These are phyloP conservation scores for Neobulgaria alba DNA, from an alignment of 2,329 filamentous ascomycete genomes.

Conservation along the genomic window DNA sequence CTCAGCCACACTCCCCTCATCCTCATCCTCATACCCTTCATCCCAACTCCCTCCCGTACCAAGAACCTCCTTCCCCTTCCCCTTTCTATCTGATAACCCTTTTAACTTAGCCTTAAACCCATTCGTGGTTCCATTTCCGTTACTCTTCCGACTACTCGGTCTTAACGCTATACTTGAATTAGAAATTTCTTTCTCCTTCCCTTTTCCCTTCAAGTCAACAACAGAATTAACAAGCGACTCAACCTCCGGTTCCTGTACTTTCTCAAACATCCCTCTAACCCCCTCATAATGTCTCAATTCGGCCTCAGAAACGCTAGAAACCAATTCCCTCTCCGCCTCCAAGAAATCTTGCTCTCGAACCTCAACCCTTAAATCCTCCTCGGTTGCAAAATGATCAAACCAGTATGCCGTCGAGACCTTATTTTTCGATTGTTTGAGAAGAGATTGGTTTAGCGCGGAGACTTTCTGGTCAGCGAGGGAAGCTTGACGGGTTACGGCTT, in stretches of 20 bases:
- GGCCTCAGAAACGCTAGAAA: constrained; percentile 88
- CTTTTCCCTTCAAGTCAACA: constrained; percentile 8
- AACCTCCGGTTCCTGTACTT: constrained; percentile 33
- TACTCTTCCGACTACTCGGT: constrained; percentile 10
- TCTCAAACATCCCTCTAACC: constrained; percentile 78
- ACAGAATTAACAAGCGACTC: neutral
- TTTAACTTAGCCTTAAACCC: neutral
- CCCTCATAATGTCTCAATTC: constrained; percentile 86
- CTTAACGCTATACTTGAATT: constrained; percentile 4
- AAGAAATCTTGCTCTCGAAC: constrained; percentile 86
- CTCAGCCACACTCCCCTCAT: constrained; percentile 16
- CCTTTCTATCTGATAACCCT: constrained; percentile 20
- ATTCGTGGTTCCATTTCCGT: constrained; percentile 7
- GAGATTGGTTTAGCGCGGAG: constrained; percentile 50
- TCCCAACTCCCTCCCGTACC: constrained; percentile 29
- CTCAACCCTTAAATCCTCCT: constrained; percentile 76
- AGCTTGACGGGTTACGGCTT: constrained; percentile 89
- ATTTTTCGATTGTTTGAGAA: constrained; percentile 21
- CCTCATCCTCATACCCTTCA: constrained; percentile 28
- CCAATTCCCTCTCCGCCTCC: constrained; percentile 71
- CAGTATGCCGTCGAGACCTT: constrained; percentile 77
- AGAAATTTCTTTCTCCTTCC: constrained; percentile 8
- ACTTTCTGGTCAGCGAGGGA: constrained; percentile 78
- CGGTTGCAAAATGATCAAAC: constrained; percentile 83
- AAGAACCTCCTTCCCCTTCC: constrained; percentile 31